Evolutionary conservation across 441 rosid genomes (phyloP), one percentile per base, ranked within the genome.

Genomic region (Dalechampia spathulata): DNA sequence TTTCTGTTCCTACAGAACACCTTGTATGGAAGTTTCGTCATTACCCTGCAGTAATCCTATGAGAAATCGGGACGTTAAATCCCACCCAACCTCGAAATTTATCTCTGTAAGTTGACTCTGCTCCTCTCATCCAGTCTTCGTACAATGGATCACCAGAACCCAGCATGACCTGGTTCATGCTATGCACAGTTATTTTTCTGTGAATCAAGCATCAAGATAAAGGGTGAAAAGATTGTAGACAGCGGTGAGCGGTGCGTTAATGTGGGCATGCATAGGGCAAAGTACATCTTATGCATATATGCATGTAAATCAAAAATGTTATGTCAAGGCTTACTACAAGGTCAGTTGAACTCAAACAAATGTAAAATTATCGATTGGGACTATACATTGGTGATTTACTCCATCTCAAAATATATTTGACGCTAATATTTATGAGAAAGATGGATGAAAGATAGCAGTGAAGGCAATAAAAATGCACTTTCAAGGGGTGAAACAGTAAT

Each of bases 81-180:
- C 97, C 96, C 66, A 89, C 97, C 99, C 97, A 92, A 54, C 96
- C 96, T 36, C 98, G 86, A 43, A 84, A 88, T 64, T 92, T 86
- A 60, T 92, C 84, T 68, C 15, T 75, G 72, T 83, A 80, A 43
- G 73, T 75, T 53, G 72, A 61, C 67, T 86, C 96, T 63, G 85
- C 69, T 45, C 65, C 74, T 74, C 85, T 88, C 98, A 88, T 92
- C 98, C 94, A 88, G 52, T 66, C 76, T 62, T 92, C 95, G 67
- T 48, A 92, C 59, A 67, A 80, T 22, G 76, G 78, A 48, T 84
- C 84, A 50, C 98, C 98, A 43, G 95, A 88, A 15, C 96, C 96
- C 47, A 92, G 88, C 96, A 92, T 88, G 51, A 92, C 92, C 98
- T 92, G 77, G 62, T 49, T 50, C 27, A 66, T 25, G 41, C 36